Conservation (phyloP, 257 asterid genomes). For the Osmanthus fragrans region DNA sequence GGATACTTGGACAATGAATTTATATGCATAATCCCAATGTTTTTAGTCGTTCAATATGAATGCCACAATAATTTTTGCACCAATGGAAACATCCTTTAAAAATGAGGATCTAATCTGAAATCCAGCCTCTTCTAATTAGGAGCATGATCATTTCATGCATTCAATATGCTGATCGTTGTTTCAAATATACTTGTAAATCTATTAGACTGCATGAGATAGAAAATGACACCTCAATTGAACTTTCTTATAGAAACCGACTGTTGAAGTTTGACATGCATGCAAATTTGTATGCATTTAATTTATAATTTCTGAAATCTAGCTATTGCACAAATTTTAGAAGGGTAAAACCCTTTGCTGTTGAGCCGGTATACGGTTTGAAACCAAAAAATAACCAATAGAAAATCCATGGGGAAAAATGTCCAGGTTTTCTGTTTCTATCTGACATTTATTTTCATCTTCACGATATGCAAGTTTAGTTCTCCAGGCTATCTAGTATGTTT, state of each 20-base stretch:
- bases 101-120: not conserved
- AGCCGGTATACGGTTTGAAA: not conserved
- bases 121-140: not conserved
- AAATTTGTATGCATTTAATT: not conserved
- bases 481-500: not conserved
- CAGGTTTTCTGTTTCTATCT: constrained; percentile 18
- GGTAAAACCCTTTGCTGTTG: not conserved
- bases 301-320: not conserved
- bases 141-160: not conserved
- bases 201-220: not conserved
- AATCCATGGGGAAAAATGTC: constrained; percentile 9
- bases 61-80: not conserved
- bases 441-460: not conserved
- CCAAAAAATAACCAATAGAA: constrained; percentile 13
- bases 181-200: too few species aligned
- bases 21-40: not conserved
- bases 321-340: too few species aligned
- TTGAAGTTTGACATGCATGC: not conserved
- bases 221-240: not conserved
- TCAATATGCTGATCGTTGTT: too few species aligned
- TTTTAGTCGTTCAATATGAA: not conserved
- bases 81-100: not conserved
- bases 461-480: not conserved
- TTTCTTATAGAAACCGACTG: not conserved
- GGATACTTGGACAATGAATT: not conserved